Base-by-base conservation (phyloP, 2,329 filamentous ascomycete genomes). In the Penicillium frequentans region DNA sequence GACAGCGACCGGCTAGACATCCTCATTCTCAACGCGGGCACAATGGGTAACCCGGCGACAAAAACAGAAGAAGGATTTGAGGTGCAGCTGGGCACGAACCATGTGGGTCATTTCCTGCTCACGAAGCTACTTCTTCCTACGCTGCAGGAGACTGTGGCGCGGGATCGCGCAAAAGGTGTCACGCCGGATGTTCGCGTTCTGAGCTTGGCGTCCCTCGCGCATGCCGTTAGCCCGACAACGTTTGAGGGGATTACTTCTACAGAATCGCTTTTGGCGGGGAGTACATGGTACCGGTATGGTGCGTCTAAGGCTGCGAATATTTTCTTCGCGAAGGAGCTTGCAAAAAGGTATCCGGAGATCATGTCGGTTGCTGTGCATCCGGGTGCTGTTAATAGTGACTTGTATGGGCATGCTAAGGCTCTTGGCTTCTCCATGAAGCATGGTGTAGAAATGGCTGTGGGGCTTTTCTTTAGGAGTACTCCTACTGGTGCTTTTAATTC, bases 271-370 rank as follows among this genome's bases (percentile, higher is more conserved):
- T 59, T 76, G 24, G 57, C 58, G 0, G 56, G 66, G 5, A 76
- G 73, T 33, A 74, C 77, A 4, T 80, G 76, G 73, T 66, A 70
- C 3, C 78, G 80, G 1, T 85, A 84, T 61, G 78, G 73, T 9
- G 77, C 79, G n/a, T 80, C 77, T 57, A 84, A 82, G 61, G 70
- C 77, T 2, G 79, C 79, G 1, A 80, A 78, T 55, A 73, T 81
- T n/a, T 64, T 81, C 5, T 77, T 75, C 27, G 75, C 77, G 0
- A 67, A 70, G 0, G 76, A 80, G 56, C 58, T 82, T 1, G 73
- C 74, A 2, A 68, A 73, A 1, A 71, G 74, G 0, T 70, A 77
- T 39, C 68, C 68, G 4, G 63, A 68, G 1, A 56, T 70, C 16
- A 74, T 66, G 7, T 70, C 75, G 23, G 73, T 83, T 10, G 75